These are phyloP conservation scores for Sordariomycetes sp. DNA, from an alignment of 2,329 filamentous ascomycete species.

Conservation along the genomic window DNA sequence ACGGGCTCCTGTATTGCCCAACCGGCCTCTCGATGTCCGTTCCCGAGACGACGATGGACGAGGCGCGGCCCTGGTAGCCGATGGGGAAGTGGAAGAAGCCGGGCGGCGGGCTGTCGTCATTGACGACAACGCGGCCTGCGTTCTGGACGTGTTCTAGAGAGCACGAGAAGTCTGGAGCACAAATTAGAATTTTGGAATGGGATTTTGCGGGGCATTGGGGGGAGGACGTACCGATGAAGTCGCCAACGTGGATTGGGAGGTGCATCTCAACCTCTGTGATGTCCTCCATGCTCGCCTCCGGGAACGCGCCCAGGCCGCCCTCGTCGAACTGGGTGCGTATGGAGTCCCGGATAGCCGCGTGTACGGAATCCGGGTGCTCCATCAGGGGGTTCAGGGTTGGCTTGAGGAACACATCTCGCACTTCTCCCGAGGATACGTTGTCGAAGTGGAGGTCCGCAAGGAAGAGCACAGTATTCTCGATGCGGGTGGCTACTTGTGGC, in stretches of 20 bases:
- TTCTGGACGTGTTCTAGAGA: slow-evolving; percentile 33
- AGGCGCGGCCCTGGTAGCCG: slow-evolving; percentile 63
- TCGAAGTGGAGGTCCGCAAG: slow-evolving; percentile 59
- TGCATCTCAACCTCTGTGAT: slow-evolving; percentile 49
- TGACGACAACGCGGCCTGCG: slow-evolving; percentile 28
- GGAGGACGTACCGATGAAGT: slow-evolving; percentile 1
- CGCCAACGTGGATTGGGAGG: slow-evolving; percentile 19
- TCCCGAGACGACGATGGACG: slow-evolving; percentile 59
- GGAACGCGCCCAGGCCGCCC: slow-evolving; percentile 1
- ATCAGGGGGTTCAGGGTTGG: neutral
- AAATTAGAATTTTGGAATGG: slow-evolving; percentile 32
- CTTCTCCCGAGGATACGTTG: slow-evolving; percentile 4
- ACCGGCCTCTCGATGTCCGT: slow-evolving; percentile 55
- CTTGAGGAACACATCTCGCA: neutral
- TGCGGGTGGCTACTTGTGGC: slow-evolving; percentile 39
- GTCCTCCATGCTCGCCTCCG: slow-evolving; percentile 15
- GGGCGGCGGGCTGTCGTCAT: slow-evolving; percentile 37
- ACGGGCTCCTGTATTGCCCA: slow-evolving; percentile 47
- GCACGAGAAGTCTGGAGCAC: slow-evolving; percentile 29
- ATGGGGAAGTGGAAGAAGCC: slow-evolving; percentile 68
- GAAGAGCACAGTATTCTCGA: slow-evolving; percentile 39
- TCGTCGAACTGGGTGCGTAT: slow-evolving; percentile 37
- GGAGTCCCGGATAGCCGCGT: slow-evolving; percentile 54
- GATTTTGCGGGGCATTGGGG: slow-evolving; percentile 29
- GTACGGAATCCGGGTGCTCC: neutral